Conservation (phyloP, 1,284 basidiomycete species). For the Austroboletus olivaceoglutinosus region DNA sequence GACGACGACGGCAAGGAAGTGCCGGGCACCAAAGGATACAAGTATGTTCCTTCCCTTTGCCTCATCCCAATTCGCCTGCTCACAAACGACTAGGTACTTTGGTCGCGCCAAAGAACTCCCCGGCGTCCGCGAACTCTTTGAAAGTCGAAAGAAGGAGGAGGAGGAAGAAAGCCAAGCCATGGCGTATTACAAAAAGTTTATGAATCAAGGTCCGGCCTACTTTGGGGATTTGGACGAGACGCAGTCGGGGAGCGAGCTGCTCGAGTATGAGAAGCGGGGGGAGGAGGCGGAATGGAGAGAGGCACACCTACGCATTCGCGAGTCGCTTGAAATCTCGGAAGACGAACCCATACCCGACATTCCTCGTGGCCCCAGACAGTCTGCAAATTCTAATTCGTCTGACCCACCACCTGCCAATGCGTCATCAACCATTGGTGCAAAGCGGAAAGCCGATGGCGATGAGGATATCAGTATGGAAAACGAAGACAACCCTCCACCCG, state of each 20-base stretch:
- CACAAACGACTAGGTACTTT: slow-evolving; percentile 70
- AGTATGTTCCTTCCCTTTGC: slow-evolving; percentile 55
- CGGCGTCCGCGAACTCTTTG: slow-evolving; percentile 92
- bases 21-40: slow-evolving; percentile 97
- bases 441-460: slow-evolving; percentile 53
- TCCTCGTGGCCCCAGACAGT: slow-evolving; percentile 32
- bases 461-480: slow-evolving; percentile 39
- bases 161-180: slow-evolving; percentile 80
- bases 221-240: slow-evolving; percentile 84
- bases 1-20: slow-evolving; percentile 95
- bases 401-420: slow-evolving; percentile 46
- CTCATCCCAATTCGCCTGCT: background rate
- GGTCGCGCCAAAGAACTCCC: slow-evolving; percentile 96
- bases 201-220: slow-evolving; percentile 69
- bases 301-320: slow-evolving; percentile 55
- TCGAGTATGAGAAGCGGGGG: slow-evolving; percentile 68
- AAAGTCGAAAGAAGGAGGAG: slow-evolving; percentile 78
- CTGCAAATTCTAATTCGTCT: slow-evolving; percentile 17
- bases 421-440: slow-evolving; percentile 31
- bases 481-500: slow-evolving; percentile 11
- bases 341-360: slow-evolving; percentile 54
- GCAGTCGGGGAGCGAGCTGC: slow-evolving; percentile 53
- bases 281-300: slow-evolving; percentile 84
- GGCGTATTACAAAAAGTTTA: slow-evolving; percentile 85
- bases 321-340: slow-evolving; percentile 51